These are phyloP conservation scores for Spergularia bocconei DNA, from an alignment of 148 eudicot genomes.

Conservation along the genomic window DNA sequence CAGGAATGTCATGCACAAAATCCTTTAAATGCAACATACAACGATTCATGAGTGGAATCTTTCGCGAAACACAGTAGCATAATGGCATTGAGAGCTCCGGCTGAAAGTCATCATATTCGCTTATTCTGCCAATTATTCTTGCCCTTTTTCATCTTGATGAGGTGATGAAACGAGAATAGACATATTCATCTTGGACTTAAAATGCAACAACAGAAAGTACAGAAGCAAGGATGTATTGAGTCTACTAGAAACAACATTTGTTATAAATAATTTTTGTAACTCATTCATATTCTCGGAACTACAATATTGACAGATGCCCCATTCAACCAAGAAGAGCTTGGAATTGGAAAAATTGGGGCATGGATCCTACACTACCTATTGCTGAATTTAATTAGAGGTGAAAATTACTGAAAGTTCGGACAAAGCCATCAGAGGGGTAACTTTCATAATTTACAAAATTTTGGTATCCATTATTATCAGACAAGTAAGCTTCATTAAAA, in stretches of 20 bases:
- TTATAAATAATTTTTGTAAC: constrained; percentile 10
- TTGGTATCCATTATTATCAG: constrained; percentile 28
- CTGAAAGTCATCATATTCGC: too few relatives aligned
- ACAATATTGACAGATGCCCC: constrained; percentile 49
- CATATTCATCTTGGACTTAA: too few relatives aligned
- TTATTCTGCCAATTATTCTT: too few relatives aligned
- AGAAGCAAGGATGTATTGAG: too few relatives aligned
- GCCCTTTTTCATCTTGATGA: too few relatives aligned
- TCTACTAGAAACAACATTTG: constrained; percentile 4
- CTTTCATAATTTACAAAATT: constrained; percentile 41
- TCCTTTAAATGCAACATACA: too few relatives aligned
- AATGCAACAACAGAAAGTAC: too few relatives aligned
- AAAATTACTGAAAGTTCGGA: constrained; percentile 36
- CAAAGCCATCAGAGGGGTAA: constrained; percentile 27
- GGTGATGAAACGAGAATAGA: too few relatives aligned
- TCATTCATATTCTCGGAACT: constrained; percentile 16
- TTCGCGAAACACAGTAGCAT: too few relatives aligned
- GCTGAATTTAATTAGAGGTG: constrained; percentile 25
- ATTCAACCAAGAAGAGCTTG: constrained; percentile 47
- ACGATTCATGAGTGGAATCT: too few relatives aligned
- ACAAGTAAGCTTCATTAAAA: constrained; percentile 25
- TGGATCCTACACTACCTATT: constrained; percentile 30
- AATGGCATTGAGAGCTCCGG: too few relatives aligned
- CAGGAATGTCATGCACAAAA: too few relatives aligned
- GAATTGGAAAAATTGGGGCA: constrained; percentile 41